These are phyloP conservation scores for Trypanosoma avium DNA, from an alignment of 208 protist species.

Conservation along the genomic window DNA sequence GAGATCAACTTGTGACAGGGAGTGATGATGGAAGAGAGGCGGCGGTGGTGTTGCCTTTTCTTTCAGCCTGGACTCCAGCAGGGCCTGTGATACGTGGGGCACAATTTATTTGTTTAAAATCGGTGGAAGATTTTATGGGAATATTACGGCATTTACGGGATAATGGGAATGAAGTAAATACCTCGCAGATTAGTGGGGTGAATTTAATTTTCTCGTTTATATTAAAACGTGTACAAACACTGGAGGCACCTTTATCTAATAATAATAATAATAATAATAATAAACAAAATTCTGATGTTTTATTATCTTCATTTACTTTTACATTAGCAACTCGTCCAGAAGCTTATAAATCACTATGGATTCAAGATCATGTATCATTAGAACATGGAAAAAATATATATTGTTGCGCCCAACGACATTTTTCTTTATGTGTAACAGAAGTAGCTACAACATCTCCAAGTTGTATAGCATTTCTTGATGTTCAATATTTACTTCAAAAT, in stretches of 20 bases:
- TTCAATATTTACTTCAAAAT: slow-evolving; percentile 26
- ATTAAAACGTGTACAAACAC: slow-evolving; percentile 3
- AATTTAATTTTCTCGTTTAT: slow-evolving; percentile 47
- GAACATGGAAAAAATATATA: slow-evolving; percentile 43
- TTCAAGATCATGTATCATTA: slow-evolving; percentile 28
- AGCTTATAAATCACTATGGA: slow-evolving; percentile 36
- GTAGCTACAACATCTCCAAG: slow-evolving; percentile 16
- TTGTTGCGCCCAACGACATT: slow-evolving; percentile 31
- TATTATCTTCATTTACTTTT: slow-evolving; percentile 34
- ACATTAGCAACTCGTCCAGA: slow-evolving; percentile 34
- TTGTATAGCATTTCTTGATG: slow-evolving; percentile 21
- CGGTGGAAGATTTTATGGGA: slow-evolving; percentile 21
- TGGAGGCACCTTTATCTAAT: neutral
- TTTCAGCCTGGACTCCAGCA: slow-evolving; percentile 43
- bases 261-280: neutral
- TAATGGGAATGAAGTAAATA: neutral
- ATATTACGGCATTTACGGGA: slow-evolving; percentile 21
- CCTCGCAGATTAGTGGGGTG: slow-evolving; percentile 5
- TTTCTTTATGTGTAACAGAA: slow-evolving; percentile 38
- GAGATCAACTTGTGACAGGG: neutral
- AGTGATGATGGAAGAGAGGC: neutral
- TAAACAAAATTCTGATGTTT: slow-evolving; percentile 2
- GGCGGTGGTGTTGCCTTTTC: slow-evolving; percentile 28
- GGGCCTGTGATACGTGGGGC: slow-evolving; percentile 44
- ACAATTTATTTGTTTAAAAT: slow-evolving; percentile 27